Conservation (phyloP, 768 basidiomycete species). For the Russula olivacea region DNA sequence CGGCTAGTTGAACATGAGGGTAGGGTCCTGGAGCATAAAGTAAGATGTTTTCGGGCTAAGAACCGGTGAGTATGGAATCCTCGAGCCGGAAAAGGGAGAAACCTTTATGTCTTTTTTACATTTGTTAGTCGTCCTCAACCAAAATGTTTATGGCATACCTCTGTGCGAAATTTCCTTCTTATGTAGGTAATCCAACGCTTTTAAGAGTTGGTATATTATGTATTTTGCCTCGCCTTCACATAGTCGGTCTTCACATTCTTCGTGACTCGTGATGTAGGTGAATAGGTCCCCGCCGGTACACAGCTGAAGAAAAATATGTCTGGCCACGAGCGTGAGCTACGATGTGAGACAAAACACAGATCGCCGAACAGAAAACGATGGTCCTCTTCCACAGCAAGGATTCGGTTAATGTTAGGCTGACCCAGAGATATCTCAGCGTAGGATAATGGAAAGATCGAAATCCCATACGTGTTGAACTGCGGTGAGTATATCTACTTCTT, state of each 20-base stretch:
- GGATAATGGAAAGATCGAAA: too few relatives aligned
- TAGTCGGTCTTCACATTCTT: constrained; percentile 45
- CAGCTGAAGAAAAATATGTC: constrained; percentile 79
- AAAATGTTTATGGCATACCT: constrained; percentile 40
- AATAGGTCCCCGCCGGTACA: constrained; percentile 87
- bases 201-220: constrained; percentile 73
- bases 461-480: constrained; percentile 60
- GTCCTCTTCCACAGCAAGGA: constrained; percentile 62
- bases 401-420: constrained; percentile 77
- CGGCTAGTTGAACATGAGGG: constrained; percentile 78
- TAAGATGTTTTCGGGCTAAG: constrained; percentile 79
- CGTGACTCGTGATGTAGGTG: constrained; percentile 67
- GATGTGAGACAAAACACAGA: background rate
- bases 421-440: background rate
- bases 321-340: constrained; percentile 28
- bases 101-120: constrained; percentile 58
- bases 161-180: constrained; percentile 69
- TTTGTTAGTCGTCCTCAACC: background rate
- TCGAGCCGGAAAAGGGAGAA: constrained; percentile 1
- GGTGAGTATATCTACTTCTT: constrained; percentile 70
- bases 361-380: constrained; percentile 50
- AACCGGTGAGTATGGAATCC: background rate
- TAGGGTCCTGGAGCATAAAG: constrained; percentile 75
- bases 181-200: constrained; percentile 66
- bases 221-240: constrained; percentile 81